These are phyloP conservation scores for Hansenula anomala DNA, from an alignment of 1,139 yeast species.

Conservation along the genomic window DNA sequence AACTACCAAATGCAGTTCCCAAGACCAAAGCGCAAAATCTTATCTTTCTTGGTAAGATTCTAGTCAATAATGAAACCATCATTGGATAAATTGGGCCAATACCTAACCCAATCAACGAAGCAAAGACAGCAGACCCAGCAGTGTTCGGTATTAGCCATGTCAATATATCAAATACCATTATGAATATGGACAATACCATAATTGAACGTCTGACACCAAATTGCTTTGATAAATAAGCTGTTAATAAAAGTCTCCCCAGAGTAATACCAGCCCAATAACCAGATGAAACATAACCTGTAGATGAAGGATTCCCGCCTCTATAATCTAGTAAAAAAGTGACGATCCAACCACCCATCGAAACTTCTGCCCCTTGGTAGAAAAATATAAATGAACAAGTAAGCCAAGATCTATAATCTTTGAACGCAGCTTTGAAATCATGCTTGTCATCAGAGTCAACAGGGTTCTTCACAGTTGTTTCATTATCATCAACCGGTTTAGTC, in stretches of 20 bases:
- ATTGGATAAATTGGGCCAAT: slow-evolving; percentile 56
- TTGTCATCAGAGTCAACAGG: not conserved
- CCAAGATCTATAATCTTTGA: slow-evolving; percentile 48
- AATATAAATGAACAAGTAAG: slow-evolving; percentile 47
- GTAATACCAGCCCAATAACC: slow-evolving; percentile 75
- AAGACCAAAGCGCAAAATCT: slow-evolving; percentile 50
- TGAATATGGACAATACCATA: slow-evolving; percentile 27
- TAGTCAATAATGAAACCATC: slow-evolving; percentile 42
- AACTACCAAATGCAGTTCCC: slow-evolving; percentile 55
- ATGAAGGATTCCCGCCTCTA: slow-evolving; percentile 39
- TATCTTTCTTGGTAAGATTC: slow-evolving; percentile 49
- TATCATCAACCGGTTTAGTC: not conserved
- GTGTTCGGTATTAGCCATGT: slow-evolving; percentile 43
- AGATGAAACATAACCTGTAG: slow-evolving; percentile 61
- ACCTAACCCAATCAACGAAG: slow-evolving; percentile 42
- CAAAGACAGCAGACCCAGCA: slow-evolving; percentile 39
- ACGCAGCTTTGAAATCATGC: slow-evolving; percentile 29
- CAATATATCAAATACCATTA: slow-evolving; percentile 36
- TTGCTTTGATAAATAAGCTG: slow-evolving; percentile 27
- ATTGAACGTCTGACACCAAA: slow-evolving; percentile 49
- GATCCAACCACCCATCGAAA: slow-evolving; percentile 67
- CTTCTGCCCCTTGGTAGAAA: slow-evolving; percentile 67
- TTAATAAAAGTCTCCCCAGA: slow-evolving; percentile 44
- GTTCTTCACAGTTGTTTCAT: slow-evolving; percentile 3
- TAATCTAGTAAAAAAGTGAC: slow-evolving; percentile 58